A percentile compares a stretch with the other conserved stretches of the same genome.
Conservation (phyloP, 768 basidiomycete species). For the Rhizopogon vulgaris region DNA sequence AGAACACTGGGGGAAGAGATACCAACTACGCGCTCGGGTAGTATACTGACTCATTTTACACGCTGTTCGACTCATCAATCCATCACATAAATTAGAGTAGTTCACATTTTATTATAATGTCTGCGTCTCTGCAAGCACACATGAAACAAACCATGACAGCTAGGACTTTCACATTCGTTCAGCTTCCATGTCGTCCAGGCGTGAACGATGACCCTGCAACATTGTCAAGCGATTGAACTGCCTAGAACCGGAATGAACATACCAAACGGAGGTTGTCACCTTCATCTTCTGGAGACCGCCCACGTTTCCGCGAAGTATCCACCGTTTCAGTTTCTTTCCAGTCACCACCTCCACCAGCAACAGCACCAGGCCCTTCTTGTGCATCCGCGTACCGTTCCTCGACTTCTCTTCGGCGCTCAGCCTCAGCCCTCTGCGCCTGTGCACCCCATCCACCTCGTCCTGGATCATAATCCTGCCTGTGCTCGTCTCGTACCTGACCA, state of each 20-base stretch:
- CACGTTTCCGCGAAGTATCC: constrained; percentile 51
- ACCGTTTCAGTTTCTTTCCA: constrained; percentile 67
- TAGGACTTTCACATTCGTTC: constrained; percentile 56
- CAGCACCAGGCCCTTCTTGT: constrained; percentile 72
- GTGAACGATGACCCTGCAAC: constrained; percentile 49
- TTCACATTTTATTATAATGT: constrained; percentile 10
- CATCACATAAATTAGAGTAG: constrained; percentile 5
- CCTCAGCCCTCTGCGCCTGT: constrained; percentile 67
- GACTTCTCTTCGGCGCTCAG: constrained; percentile 72
- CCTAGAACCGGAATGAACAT: constrained; percentile 18
- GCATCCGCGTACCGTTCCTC: constrained; percentile 85
- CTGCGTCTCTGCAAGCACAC: constrained; percentile 4
- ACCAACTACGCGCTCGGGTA: constrained; percentile 41
- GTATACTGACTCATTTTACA: constrained; percentile 33
- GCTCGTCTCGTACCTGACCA: constrained; percentile 95
- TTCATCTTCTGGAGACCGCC: constrained; percentile 74
- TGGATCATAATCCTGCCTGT: constrained; percentile 93
- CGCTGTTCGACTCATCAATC: neutral
- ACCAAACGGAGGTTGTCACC: constrained; percentile 54
- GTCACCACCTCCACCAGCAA: constrained; percentile 79
- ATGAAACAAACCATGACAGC: constrained; percentile 20
- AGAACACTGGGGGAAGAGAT: constrained; percentile 30
- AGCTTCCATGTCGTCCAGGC: constrained; percentile 57
- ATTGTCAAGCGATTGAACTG: constrained; percentile 5
- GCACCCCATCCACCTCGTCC: constrained; percentile 96